Percentiles rank a stretch among this genome's conserved stretches.
Conservation (phyloP, 2,329 filamentous ascomycete species). For the Aureobasidium sp. region DNA sequence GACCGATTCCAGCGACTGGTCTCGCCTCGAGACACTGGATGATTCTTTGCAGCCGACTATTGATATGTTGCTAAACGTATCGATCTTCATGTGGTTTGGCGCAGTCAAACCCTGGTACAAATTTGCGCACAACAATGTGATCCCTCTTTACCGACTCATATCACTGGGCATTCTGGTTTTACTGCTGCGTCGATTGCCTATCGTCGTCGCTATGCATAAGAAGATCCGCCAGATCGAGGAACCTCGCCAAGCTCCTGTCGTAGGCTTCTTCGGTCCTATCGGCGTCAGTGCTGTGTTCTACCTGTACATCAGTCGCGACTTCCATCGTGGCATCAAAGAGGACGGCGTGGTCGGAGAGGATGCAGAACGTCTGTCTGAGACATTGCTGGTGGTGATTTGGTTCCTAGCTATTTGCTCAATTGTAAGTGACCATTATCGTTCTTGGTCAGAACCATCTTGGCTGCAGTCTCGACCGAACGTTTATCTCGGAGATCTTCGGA, state of each 20-base stretch:
- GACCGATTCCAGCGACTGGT: constrained; percentile 69
- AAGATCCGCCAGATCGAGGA: constrained; percentile 72
- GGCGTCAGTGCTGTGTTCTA: constrained; percentile 89
- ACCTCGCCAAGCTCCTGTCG: constrained; percentile 66
- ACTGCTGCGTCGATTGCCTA: constrained; percentile 66
- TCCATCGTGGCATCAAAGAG: constrained; percentile 50
- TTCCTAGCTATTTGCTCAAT: constrained; percentile 77
- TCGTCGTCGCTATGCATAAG: constrained; percentile 64
- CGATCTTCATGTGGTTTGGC: constrained; percentile 86
- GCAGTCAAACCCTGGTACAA: constrained; percentile 71
- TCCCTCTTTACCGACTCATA: constrained; percentile 65
- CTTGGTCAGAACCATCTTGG: constrained; percentile 57
- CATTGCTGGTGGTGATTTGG: constrained; percentile 69
- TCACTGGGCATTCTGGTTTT: constrained; percentile 67
- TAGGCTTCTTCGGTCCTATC: constrained; percentile 89
- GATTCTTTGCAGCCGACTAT: constrained; percentile 91
- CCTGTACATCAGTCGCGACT: constrained; percentile 71
- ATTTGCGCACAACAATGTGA: constrained; percentile 59
- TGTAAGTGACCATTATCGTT: constrained; percentile 62
- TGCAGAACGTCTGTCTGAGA: constrained; percentile 55
- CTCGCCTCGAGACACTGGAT: constrained; percentile 76
- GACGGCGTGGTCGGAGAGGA: constrained; percentile 56
- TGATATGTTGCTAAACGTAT: constrained; percentile 86
- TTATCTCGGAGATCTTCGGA: constrained; percentile 21
- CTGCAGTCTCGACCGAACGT: constrained; percentile 36